Conservation (phyloP, 805 yeast genomes). For the Blastobotrys peoriensis region DNA sequence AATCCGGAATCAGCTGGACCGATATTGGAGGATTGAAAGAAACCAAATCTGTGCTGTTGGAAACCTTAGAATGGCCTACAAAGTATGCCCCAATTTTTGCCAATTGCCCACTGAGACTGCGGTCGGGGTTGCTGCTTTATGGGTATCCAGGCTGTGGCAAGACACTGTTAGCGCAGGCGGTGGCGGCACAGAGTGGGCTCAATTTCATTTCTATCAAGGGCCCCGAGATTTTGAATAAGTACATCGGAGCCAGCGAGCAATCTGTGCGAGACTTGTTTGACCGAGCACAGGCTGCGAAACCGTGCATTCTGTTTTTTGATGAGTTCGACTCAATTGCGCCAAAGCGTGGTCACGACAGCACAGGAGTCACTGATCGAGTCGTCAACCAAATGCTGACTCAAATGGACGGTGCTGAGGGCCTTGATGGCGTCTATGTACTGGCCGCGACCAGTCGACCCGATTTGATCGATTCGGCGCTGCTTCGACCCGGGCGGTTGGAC, state of each 20-base stretch:
- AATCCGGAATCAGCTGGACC: conserved; percentile 68
- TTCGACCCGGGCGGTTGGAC: conserved; percentile 95
- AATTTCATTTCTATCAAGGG: conserved; percentile 93
- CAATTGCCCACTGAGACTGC: conserved; percentile 74
- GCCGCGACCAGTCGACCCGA: conserved; percentile 98
- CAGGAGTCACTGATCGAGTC: conserved; percentile 96
- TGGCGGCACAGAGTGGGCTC: conserved; percentile 88
- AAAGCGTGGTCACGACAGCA: conserved; percentile 93
- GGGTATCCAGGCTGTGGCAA: conserved; percentile 99
- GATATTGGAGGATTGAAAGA: conserved; percentile 84
- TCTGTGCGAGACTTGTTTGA: conserved; percentile 89
- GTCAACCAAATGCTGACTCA: conserved; percentile 96
- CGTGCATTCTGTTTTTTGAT: conserved; percentile 88
- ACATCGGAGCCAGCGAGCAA: conserved; percentile 96
- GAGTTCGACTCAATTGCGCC: conserved; percentile 98
- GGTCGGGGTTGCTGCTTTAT: conserved; percentile 85
- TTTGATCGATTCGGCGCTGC: conserved; percentile 85
- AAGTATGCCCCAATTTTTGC: conserved; percentile 93
- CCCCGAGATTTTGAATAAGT: conserved; percentile 90
- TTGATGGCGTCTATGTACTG: conserved; percentile 91
- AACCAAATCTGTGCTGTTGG: conserved; percentile 70
- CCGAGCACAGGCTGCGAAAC: conserved; percentile 90
- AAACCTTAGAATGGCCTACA: conserved; percentile 96
- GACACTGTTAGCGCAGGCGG: conserved; percentile 86
- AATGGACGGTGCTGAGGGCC: conserved; percentile 98